phyloP scores from a whole-genome alignment of 1,139 yeast species.

The Blastobotrys aristatus region DNA sequence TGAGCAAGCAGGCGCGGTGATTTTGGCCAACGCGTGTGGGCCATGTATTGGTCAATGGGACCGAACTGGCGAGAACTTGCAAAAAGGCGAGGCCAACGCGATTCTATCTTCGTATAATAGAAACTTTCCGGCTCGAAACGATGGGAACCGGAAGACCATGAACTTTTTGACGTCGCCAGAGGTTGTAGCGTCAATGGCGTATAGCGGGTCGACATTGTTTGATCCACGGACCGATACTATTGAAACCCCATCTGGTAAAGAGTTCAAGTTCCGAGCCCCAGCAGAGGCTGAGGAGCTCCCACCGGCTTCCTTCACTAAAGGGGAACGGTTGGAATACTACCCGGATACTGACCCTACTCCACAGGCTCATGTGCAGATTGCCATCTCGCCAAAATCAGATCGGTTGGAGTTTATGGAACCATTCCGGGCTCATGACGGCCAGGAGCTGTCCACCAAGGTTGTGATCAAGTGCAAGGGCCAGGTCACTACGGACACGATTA shows the following conservation, averaged over 20 bases:
- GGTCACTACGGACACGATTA: conserved; percentile 97
- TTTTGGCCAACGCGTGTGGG: conserved; percentile 96
- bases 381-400: conserved; percentile 72
- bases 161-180: conserved; percentile 96
- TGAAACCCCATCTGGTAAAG: conserved; percentile 56
- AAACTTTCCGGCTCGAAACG: conserved; percentile 95
- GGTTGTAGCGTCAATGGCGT: conserved; percentile 92
- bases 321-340: conserved; percentile 68
- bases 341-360: conserved; percentile 68
- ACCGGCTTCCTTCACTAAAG: conserved; percentile 53
- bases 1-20: conserved; percentile 80
- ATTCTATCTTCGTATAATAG: conserved; percentile 95
- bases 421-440: conserved; percentile 76
- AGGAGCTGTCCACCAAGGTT: conserved; percentile 72
- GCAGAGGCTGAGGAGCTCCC: conserved; percentile 83
- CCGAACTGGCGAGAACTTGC: conserved; percentile 45
- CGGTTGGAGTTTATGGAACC: conserved; percentile 86
- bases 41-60: conserved; percentile 99
- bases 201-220: conserved; percentile 83
- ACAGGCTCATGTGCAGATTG: conserved; percentile 60
- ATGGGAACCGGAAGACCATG: conserved; percentile 95
- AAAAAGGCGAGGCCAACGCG: conserved; percentile 70
- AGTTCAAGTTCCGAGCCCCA: conserved; percentile 73
- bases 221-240: conserved; percentile 83
- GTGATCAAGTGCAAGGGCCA: conserved; percentile 91